Evolutionary conservation across 1,139 yeast species (phyloP).

Genomic region (Blastobotrys indianensis): DNA sequence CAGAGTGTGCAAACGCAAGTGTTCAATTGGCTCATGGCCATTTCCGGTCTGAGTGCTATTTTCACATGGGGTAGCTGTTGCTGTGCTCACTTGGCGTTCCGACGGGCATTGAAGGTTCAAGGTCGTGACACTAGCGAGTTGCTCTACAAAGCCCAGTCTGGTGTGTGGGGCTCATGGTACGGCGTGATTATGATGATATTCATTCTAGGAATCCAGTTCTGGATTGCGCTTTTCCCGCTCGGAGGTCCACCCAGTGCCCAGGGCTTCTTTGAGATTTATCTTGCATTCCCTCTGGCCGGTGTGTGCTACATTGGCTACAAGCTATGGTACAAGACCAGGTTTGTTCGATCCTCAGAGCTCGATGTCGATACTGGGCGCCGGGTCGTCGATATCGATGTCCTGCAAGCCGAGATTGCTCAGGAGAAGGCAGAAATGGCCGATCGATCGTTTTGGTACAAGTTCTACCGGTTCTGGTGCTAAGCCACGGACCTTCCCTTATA

Average conservation of each 20-base stretch:
- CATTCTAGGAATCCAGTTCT: constrained; percentile 72
- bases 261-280: constrained; percentile 47
- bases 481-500: too few relatives aligned
- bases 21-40: constrained; percentile 73
- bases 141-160: constrained; percentile 64
- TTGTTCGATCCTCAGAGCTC: constrained; percentile 31
- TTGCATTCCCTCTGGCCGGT: constrained; percentile 49
- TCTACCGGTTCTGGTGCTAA: constrained; percentile 43
- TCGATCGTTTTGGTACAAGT: constrained; percentile 35
- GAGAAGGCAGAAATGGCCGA: constrained; percentile 35
- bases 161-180: constrained; percentile 61
- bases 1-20: constrained; percentile 59
- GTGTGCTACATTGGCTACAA: constrained; percentile 48
- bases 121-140: constrained; percentile 62
- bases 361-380: constrained; percentile 51
- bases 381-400: constrained; percentile 47
- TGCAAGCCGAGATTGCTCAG: constrained; percentile 46
- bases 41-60: constrained; percentile 73
- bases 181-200: constrained; percentile 58
- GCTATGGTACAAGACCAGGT: constrained; percentile 41
- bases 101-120: constrained; percentile 62
- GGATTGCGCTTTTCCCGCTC: constrained; percentile 70
- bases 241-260: constrained; percentile 40
- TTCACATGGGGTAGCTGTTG: constrained; percentile 80
- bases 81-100: constrained; percentile 70